Percentiles rank a stretch among this genome's conserved stretches.
Evolutionary conservation across 768 basidiomycete species (phyloP).

Genomic region (Trichaptum fuscoviolaceum): DNA sequence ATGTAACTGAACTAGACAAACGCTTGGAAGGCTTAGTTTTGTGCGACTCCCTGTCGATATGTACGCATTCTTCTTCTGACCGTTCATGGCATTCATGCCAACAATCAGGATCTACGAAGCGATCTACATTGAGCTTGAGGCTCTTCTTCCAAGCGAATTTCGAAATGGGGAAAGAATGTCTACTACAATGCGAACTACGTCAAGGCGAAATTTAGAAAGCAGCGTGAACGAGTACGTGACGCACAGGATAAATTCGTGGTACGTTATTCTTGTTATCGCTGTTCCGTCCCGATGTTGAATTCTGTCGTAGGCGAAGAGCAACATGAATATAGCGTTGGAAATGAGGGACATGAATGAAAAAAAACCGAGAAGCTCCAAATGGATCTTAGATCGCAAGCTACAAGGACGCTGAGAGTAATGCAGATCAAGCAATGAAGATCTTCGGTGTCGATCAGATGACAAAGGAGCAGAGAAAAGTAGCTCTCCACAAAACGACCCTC

Average conservation of each 20-base stretch:
- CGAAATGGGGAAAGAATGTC: neutral
- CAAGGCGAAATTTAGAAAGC: neutral
- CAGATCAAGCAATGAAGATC: neutral
- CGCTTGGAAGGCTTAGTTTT: slow-evolving; percentile 1
- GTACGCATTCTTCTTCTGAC: too few relatives aligned
- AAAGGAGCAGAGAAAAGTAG: neutral
- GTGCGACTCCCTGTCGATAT: slow-evolving; percentile 7
- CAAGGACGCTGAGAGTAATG: neutral
- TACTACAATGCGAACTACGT: neutral
- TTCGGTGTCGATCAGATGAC: neutral
- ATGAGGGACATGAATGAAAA: neutral
- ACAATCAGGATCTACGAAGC: too few relatives aligned
- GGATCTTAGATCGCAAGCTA: neutral
- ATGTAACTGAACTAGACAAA: too few relatives aligned
- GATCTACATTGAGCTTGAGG: neutral
- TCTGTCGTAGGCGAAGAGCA: neutral
- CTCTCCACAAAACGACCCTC: neutral
- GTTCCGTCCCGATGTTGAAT: too few relatives aligned
- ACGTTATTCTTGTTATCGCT: neutral
- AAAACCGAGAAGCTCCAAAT: neutral
- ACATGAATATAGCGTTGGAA: neutral
- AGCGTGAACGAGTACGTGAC: neutral
- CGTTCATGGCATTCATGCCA: too few relatives aligned
- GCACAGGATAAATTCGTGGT: neutral
- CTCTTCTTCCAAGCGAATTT: neutral